These are phyloP conservation scores for Colletotrichum paranaense DNA, from an alignment of 2,329 filamentous ascomycete genomes.

Conservation along the genomic window DNA sequence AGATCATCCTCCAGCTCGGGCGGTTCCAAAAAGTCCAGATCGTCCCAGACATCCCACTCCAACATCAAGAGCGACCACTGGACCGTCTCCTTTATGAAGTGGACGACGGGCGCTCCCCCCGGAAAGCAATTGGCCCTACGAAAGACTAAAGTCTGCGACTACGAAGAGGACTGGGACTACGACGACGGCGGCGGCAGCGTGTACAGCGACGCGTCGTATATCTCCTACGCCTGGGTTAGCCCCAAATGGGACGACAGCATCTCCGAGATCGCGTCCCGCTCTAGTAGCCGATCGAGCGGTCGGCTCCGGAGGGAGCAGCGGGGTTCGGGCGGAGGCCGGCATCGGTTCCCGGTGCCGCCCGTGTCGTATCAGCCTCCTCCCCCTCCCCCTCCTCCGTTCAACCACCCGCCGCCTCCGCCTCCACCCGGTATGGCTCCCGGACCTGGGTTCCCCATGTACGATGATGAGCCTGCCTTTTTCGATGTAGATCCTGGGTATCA, in stretches of 20 bases:
- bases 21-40: conserved; percentile 33
- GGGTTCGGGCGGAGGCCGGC: background rate
- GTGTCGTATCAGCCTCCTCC: background rate
- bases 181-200: conserved; percentile 23
- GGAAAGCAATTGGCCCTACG: conserved; percentile 29
- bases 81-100: conserved; percentile 35
- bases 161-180: conserved; percentile 27
- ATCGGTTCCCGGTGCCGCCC: conserved; percentile 14
- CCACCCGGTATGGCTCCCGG: conserved; percentile 12
- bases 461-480: conserved; percentile 9
- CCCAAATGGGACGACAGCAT: conserved; percentile 34
- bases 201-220: conserved; percentile 25
- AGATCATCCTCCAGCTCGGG: conserved; percentile 30
- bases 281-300: conserved; percentile 18
- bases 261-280: conserved; percentile 26
- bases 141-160: conserved; percentile 21
- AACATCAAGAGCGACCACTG: conserved; percentile 31
- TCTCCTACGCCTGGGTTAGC: conserved; percentile 30
- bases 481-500: background rate
- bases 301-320: conserved; percentile 8
- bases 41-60: conserved; percentile 32
- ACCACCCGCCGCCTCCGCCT: conserved; percentile 18
- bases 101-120: conserved; percentile 29
- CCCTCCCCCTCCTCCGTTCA: background rate
- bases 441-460: background rate